phyloP scores from a whole-genome alignment of 208 protist genomes.

The Leishmania aethiopica region DNA sequence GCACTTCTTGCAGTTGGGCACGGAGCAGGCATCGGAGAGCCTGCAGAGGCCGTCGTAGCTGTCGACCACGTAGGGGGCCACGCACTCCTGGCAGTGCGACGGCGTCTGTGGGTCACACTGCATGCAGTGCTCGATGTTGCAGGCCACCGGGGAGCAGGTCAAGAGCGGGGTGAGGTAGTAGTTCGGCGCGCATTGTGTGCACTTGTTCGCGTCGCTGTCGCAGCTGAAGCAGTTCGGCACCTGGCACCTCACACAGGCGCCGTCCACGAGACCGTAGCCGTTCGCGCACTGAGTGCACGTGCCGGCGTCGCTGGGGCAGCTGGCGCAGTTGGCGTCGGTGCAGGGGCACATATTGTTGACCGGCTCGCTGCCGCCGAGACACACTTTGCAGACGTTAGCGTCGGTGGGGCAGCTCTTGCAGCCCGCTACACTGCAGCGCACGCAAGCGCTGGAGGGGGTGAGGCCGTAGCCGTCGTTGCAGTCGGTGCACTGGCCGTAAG shows the following conservation, averaged over 20 bases:
- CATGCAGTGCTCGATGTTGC: conserved; percentile 13
- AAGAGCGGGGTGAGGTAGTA: conserved; percentile 11
- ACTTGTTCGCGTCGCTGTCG: background rate
- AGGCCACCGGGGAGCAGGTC: conserved; percentile 7
- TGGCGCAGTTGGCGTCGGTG: conserved; percentile 8
- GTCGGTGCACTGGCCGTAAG: background rate
- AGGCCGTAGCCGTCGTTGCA: conserved; percentile 8
- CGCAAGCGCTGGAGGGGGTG: background rate
- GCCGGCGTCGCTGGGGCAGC: conserved; percentile 5
- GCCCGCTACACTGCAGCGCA: background rate
- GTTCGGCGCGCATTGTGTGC: conserved; percentile 1
- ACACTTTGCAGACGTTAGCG: background rate
- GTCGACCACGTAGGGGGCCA: background rate
- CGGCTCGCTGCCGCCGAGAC: background rate
- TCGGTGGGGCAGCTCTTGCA: conserved; percentile 2
- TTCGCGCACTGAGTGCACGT: conserved; percentile 7
- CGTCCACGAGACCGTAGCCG: conserved; percentile 22
- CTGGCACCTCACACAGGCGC: conserved; percentile 2
- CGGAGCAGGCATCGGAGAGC: conserved; percentile 4
- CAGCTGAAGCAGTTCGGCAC: conserved; percentile 7
- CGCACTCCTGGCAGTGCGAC: conserved; percentile 3
- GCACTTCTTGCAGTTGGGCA: conserved; percentile 15
- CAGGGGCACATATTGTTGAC: background rate
- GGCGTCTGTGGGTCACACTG: conserved; percentile 5
- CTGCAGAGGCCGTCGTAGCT: background rate